Evolutionary conservation across 768 basidiomycete genomes (phyloP).

Genomic region (Leccinum pellstonianum): DNA sequence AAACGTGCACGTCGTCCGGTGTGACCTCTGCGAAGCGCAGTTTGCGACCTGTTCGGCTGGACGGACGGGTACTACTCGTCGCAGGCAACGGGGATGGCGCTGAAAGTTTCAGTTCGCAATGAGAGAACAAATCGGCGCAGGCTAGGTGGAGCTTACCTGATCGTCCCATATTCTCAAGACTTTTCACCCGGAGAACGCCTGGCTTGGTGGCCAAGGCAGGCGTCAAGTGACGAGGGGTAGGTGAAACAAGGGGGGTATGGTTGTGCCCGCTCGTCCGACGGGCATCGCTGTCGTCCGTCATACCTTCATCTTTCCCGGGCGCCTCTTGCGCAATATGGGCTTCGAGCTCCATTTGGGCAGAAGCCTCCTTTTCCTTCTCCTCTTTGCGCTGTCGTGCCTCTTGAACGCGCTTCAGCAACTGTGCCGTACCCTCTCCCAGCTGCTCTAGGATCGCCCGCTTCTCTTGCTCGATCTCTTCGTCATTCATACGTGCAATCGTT

Average conservation of each 20-base stretch:
- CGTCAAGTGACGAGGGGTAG: conserved; percentile 10
- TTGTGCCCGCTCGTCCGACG: background rate
- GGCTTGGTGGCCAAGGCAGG: conserved; percentile 21
- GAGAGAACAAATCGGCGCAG: background rate
- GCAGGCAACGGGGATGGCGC: conserved; percentile 46
- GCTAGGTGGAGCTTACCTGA: conserved; percentile 13
- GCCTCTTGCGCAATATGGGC: background rate
- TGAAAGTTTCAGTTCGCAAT: conserved; percentile 6
- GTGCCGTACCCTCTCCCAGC: conserved; percentile 66
- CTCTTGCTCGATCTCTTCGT: conserved; percentile 67
- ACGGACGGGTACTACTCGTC: conserved; percentile 55
- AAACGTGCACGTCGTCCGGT: conserved; percentile 75
- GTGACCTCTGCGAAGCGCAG: conserved; percentile 76
- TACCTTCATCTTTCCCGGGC: background rate
- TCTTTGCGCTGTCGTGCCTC: conserved; percentile 22
- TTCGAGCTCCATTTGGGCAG: background rate
- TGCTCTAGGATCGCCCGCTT: conserved; percentile 63
- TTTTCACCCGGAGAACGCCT: conserved; percentile 30
- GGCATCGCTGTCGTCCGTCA: background rate
- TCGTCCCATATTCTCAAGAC: conserved; percentile 28
- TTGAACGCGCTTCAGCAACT: conserved; percentile 48
- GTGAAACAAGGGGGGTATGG: conserved; percentile 4
- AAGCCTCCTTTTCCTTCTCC: background rate
- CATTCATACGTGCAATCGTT: conserved; percentile 64
- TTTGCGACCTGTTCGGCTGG: conserved; percentile 51